phyloP scores from a whole-genome alignment of 768 basidiomycete species.

The Jaapia argillacea region DNA sequence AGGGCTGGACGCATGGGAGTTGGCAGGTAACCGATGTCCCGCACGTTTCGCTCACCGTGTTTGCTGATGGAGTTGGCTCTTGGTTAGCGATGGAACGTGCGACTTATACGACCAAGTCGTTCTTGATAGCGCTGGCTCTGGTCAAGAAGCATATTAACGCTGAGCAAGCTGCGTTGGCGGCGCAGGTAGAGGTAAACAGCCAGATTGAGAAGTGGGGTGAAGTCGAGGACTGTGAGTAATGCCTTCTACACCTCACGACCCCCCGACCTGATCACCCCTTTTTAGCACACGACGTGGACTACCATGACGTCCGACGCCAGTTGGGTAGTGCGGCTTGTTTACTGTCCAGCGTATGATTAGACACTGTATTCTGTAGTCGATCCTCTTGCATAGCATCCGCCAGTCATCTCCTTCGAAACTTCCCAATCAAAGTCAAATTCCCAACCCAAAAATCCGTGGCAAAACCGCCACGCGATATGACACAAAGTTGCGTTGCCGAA shows the following conservation, averaged over 20 bases:
- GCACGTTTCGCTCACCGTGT: neutral
- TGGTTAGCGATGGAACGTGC: constrained; percentile 79
- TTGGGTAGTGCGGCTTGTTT: constrained; percentile 73
- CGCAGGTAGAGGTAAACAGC: constrained; percentile 89
- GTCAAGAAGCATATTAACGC: constrained; percentile 66
- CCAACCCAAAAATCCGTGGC: too few species aligned
- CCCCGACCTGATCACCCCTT: constrained; percentile 1
- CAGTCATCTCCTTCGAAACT: too few species aligned
- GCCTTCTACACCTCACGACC: neutral
- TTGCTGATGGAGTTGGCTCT: neutral
- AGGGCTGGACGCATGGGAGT: constrained; percentile 70
- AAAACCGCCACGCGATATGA: too few species aligned
- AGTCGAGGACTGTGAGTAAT: constrained; percentile 92
- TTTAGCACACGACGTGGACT: constrained; percentile 95
- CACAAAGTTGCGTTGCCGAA: too few species aligned
- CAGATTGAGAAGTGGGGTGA: constrained; percentile 99
- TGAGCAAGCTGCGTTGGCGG: constrained; percentile 76
- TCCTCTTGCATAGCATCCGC: too few species aligned
- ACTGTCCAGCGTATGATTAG: neutral
- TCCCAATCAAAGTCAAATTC: too few species aligned
- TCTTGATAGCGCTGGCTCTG: constrained; percentile 80
- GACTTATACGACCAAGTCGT: constrained; percentile 83
- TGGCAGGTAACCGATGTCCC: constrained; percentile 59
- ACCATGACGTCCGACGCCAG: constrained; percentile 83
- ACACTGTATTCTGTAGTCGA: too few species aligned